Base-by-base conservation (phyloP, 2,329 filamentous ascomycete genomes). In the Metarhizium album region DNA sequence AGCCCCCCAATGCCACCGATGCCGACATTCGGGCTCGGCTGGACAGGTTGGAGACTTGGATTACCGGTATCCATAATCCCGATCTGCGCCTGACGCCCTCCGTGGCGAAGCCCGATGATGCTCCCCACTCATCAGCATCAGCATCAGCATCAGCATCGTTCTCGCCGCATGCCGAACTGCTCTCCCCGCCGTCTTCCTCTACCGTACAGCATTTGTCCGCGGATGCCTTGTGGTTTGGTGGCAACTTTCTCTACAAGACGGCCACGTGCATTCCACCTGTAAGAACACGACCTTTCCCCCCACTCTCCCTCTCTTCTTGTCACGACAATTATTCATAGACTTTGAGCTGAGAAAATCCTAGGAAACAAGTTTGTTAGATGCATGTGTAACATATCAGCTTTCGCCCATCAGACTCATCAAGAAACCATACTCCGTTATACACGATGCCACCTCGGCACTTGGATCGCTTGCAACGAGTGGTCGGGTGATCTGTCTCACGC, bases 321-420 rank as follows among this genome's bases (percentile, higher is more conserved):
- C n/a, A n/a, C n/a, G n/a, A n/a, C n/a, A n/a, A n/a, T n/a, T n/a
- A n/a, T n/a, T n/a, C n/a, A 20, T 22, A 23, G 9, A 3, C 7
- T 4, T 45, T 27, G 16, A 22, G 24, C 37, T 40, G 37, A 40
- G 37, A 11, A 9, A 27, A n/a, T 27, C 9, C 4, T 42, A 46
- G 31, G 48, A 52, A 27, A 22, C 24, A 18, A 29, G 46, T 18
- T 49, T 43, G 14, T 46, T 46, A 4, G 50, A 52, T 43, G 47
- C 22, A 13, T 43, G 9, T 37, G 38, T 42, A 13, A 43, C 42
- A 29, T 49, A 46, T 31, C 47, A 52, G 27, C 43, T 52, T 11
- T 49, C 47, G 14, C 50, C 50, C 18, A 52, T 52, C 24, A 49
- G 27, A 52, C 47, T 49, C 13, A 52, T 52, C 37, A 48, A 46